phyloP scores from a whole-genome alignment of 1,139 yeast species.

The Candida dubliniensis region DNA sequence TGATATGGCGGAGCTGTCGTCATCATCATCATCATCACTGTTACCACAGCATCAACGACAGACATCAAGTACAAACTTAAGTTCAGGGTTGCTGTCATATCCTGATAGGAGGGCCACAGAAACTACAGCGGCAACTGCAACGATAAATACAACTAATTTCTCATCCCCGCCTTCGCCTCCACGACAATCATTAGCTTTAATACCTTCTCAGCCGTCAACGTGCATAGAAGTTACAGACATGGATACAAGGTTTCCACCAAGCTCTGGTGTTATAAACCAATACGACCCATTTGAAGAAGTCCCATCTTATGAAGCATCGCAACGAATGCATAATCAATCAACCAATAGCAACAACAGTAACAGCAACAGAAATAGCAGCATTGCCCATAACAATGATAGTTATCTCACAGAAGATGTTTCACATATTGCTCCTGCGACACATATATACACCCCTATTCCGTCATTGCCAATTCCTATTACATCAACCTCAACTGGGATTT shows the following conservation, averaged over 20 bases:
- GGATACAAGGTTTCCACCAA: not conserved
- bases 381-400: too few species aligned
- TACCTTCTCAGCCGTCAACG: not conserved
- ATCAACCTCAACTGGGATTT: slow-evolving; percentile 3
- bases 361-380: too few species aligned
- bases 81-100: too few species aligned
- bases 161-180: not conserved
- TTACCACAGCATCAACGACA: slow-evolving; percentile 5
- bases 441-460: slow-evolving; percentile 15
- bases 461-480: slow-evolving; percentile 15
- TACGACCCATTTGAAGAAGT: slow-evolving; percentile 41
- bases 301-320: slow-evolving; percentile 49
- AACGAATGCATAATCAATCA: slow-evolving; percentile 28
- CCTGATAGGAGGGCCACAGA: too few species aligned
- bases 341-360: slow-evolving; percentile 7
- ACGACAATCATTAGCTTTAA: not conserved
- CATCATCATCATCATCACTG: not conserved
- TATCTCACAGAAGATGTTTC: not conserved
- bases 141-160: not conserved
- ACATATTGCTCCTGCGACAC: slow-evolving; percentile 3
- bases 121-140: slow-evolving; percentile 2
- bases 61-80: too few species aligned
- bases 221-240: not conserved
- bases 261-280: not conserved
- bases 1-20: not conserved